Evolutionary conservation across 129 eudicot species (phyloP).

Genomic region (Artemisia tridentata): DNA sequence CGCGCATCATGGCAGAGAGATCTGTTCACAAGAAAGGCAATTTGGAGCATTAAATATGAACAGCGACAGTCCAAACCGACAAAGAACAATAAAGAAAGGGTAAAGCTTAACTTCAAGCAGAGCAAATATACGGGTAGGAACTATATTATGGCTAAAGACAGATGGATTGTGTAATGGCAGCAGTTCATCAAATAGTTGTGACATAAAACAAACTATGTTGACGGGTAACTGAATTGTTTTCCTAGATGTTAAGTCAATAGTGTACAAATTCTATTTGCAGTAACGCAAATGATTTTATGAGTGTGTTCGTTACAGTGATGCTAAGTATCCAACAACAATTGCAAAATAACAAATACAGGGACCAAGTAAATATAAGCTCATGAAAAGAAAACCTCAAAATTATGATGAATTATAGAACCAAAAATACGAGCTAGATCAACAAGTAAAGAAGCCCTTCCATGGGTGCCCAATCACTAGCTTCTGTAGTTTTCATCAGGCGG

Average conservation of each 20-base stretch:
- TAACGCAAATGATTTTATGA: not conserved
- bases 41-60: slow-evolving; percentile 20
- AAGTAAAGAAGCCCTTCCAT: slow-evolving; percentile 3
- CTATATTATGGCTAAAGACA: not conserved
- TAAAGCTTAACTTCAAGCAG: not conserved
- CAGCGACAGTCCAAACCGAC: slow-evolving; percentile 7
- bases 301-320: not conserved
- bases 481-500: slow-evolving; percentile 33
- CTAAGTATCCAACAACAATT: slow-evolving; percentile 10
- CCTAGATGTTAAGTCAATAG: not conserved
- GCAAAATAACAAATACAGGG: not conserved
- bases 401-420: slow-evolving; percentile 23
- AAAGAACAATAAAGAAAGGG: not conserved
- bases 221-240: not conserved
- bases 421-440: slow-evolving; percentile 7
- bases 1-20: slow-evolving; percentile 17
- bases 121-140: not conserved
- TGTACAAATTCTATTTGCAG: not conserved
- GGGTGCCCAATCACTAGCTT: slow-evolving; percentile 17
- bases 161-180: not conserved
- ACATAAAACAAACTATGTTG: not conserved
- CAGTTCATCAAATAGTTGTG: not conserved
- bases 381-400: slow-evolving; percentile 26
- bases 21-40: slow-evolving; percentile 29
- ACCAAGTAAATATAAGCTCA: slow-evolving; percentile 12